Base-by-base conservation (phyloP, 257 asterid genomes). In the Nicotiana tomentosiformis region DNA sequence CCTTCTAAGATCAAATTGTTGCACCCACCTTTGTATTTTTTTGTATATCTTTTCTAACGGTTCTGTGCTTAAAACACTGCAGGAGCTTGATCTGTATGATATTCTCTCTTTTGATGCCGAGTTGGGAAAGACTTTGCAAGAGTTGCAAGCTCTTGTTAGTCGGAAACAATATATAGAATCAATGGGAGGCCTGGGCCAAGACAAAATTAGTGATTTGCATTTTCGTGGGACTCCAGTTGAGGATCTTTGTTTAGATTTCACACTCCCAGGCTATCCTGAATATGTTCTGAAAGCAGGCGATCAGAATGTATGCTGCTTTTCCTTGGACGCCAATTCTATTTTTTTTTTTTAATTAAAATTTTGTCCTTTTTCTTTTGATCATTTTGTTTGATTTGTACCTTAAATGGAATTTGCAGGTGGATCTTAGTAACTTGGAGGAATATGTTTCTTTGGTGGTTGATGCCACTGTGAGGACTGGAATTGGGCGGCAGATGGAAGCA, bases 41-140 rank as follows among this genome's bases (percentile, higher is more conserved):
- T n/a, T 51, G 23, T 43, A 4, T 16, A 14, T 70, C 20, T 37
- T 67, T 20, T 14, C 46, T 72, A 51, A 77, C 65, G 16, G 61
- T 43, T 10, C 7, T 69, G 43, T 60, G 77, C 60, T 35, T 72
- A 16, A 8, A 76, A 76, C 46, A 55, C 82, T 84, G 83, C 91
- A 95, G 99, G 98, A 92, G 83, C 93, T 94, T 86, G 99, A 97
- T 91, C 86, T 96, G 90, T 94, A 93, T 82, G 99, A 96, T 86
- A 87, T 96, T 58, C 82, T 88, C 46, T 90, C 97, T 67, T 94
- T 96, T 82, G 99, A 96, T 86, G 51, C 87, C 77, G 95, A 94
- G 78, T 89, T 95, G 76, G 98, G 98, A 58, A 91, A 90, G 83
- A 92, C 97, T 53, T 84, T 97, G 88, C 99, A 90, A 90, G 98